Conservation (phyloP, 805 yeast species). For the Schwanniomyces yamadae region DNA sequence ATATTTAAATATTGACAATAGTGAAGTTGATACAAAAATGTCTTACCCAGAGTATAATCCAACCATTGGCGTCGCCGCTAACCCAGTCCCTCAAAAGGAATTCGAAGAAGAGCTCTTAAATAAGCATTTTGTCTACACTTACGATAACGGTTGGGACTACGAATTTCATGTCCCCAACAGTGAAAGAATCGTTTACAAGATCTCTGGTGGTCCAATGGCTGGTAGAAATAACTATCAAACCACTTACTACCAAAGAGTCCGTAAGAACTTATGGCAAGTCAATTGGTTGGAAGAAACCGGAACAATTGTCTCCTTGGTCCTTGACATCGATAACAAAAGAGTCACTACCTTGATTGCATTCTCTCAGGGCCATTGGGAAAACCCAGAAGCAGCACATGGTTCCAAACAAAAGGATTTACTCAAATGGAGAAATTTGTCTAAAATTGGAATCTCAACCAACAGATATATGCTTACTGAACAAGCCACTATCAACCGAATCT, state of each 20-base stretch:
- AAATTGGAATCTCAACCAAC: neutral
- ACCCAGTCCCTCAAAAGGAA: slow-evolving; percentile 3
- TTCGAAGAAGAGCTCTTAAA: slow-evolving; percentile 4
- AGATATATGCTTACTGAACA: slow-evolving; percentile 1
- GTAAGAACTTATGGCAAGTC: neutral
- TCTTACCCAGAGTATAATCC: slow-evolving; percentile 4
- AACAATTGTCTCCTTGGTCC: neutral
- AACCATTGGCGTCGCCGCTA: slow-evolving; percentile 4
- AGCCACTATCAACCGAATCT: neutral
- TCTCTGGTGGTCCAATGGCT: slow-evolving; percentile 9
- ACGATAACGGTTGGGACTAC: slow-evolving; percentile 9
- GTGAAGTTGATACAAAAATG: neutral
- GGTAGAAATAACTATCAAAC: slow-evolving; percentile 8
- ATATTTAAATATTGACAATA: no score
- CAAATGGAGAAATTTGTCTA: slow-evolving; percentile 1
- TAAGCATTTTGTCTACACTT: slow-evolving; percentile 7
- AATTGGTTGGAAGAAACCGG: slow-evolving; percentile 1
- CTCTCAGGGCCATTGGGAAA: slow-evolving; percentile 2
- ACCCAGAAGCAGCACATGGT: neutral
- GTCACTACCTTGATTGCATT: slow-evolving; percentile 1
- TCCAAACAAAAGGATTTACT: neutral
- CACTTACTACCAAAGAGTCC: slow-evolving; percentile 5
- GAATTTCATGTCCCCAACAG: slow-evolving; percentile 6
- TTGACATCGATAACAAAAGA: neutral
- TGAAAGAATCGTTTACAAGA: slow-evolving; percentile 5